Conservation (phyloP, 1,284 basidiomycete genomes). For the Ceratobasidium papillatum region DNA sequence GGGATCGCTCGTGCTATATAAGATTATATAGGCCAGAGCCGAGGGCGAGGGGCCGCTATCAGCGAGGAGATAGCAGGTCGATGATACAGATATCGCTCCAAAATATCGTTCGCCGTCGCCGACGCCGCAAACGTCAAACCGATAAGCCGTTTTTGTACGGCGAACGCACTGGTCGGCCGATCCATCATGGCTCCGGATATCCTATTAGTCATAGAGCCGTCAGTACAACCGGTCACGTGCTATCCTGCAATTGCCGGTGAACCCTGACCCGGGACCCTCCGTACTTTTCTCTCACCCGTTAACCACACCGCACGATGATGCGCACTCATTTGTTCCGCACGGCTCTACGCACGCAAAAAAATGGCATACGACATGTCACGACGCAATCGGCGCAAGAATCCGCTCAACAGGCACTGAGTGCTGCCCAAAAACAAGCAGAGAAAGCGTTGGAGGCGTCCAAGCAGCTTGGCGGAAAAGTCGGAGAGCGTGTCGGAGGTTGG, state of each 20-base stretch:
- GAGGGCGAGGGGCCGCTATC: neutral
- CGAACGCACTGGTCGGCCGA: constrained; percentile 25
- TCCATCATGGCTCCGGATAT: neutral
- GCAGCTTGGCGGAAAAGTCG: constrained; percentile 66
- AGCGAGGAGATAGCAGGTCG: constrained; percentile 24
- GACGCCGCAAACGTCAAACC: constrained; percentile 6
- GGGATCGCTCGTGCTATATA: constrained; percentile 1
- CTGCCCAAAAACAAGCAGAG: constrained; percentile 63
- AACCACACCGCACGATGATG: constrained; percentile 24
- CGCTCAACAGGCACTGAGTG: constrained; percentile 69
- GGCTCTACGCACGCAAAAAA: constrained; percentile 30
- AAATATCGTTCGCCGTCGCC: neutral
- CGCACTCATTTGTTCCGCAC: constrained; percentile 36
- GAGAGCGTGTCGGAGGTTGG: constrained; percentile 65
- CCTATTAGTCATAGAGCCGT: neutral
- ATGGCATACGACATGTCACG: constrained; percentile 41
- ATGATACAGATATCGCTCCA: neutral
- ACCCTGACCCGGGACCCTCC: constrained; percentile 23
- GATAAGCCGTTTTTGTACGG: constrained; percentile 10
- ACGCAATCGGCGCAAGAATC: constrained; percentile 66
- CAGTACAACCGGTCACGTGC: neutral
- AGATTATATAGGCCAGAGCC: constrained; percentile 4
- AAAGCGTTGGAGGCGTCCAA: constrained; percentile 53
- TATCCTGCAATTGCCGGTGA: constrained; percentile 10
- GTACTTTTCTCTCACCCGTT: constrained; percentile 39